Conservation (phyloP, 306 rosid genomes). For the Cucumis sativus region Cucumber_9930_V3 NC_026656.2:4383001-4383500, state of each 20-base stretch:
- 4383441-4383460: neutral
- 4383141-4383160: too few relatives aligned
- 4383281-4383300: constrained; percentile 15
- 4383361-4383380: neutral
- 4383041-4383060: too few relatives aligned
- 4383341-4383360: constrained; percentile 5
- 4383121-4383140: too few relatives aligned
- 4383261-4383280: neutral
- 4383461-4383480: neutral
- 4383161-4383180: too few relatives aligned
- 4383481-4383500: neutral
- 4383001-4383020: too few relatives aligned
- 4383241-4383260: constrained; percentile 19
- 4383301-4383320: constrained; percentile 17
- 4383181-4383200: constrained; percentile 20
- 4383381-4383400: neutral
- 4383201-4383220: constrained; percentile 22
- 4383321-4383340: constrained; percentile 21
- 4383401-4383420: neutral
- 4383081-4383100: too few relatives aligned
- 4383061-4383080: too few relatives aligned
- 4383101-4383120: too few relatives aligned
- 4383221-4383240: constrained; percentile 1
- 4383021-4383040: too few relatives aligned
- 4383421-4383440: neutral